These are phyloP conservation scores for Pistacia integerrima DNA, from an alignment of 345 rosid genomes.

Conservation along the genomic window DNA sequence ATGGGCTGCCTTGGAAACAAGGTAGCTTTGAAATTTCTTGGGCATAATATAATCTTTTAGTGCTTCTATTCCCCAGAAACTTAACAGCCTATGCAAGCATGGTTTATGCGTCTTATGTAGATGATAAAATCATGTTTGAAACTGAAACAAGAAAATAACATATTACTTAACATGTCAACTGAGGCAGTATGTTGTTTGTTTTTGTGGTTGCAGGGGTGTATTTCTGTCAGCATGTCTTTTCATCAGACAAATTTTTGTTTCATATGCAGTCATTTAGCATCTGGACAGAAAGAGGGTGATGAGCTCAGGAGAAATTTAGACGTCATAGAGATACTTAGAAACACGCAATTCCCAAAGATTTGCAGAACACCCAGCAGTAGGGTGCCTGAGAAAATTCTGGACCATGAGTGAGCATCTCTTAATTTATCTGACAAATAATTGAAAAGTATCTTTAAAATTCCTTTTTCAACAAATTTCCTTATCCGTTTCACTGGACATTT, in stretches of 20 bases:
- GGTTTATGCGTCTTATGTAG: not conserved
- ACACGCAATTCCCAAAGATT: conserved; percentile 75
- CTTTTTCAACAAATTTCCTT: not conserved
- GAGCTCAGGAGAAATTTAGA: conserved; percentile 82
- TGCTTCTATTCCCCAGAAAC: too few relatives aligned
- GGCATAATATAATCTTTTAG: not conserved
- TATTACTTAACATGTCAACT: not conserved
- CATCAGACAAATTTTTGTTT: conserved; percentile 90
- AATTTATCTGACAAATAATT: conserved; percentile 2
- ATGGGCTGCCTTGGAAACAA: conserved; percentile 94
- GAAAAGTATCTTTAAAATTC: not conserved
- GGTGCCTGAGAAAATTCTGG: conserved; percentile 66
- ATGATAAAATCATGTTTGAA: not conserved
- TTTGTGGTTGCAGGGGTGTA: conserved; percentile 72
- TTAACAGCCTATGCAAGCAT: not conserved
- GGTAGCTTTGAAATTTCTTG: conserved; percentile 38
- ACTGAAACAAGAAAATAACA: not conserved
- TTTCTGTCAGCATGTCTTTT: conserved; percentile 81
- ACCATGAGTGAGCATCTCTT: conserved; percentile 68
- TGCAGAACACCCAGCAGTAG: conserved; percentile 55
- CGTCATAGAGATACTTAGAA: conserved; percentile 76
- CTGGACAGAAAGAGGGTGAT: conserved; percentile 97
- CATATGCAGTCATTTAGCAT: conserved; percentile 90
- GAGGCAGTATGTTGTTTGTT: not conserved
- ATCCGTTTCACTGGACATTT: not conserved